phyloP scores from a whole-genome alignment of 2,329 filamentous ascomycete genomes.

The Elsinoe ampelina region DNA sequence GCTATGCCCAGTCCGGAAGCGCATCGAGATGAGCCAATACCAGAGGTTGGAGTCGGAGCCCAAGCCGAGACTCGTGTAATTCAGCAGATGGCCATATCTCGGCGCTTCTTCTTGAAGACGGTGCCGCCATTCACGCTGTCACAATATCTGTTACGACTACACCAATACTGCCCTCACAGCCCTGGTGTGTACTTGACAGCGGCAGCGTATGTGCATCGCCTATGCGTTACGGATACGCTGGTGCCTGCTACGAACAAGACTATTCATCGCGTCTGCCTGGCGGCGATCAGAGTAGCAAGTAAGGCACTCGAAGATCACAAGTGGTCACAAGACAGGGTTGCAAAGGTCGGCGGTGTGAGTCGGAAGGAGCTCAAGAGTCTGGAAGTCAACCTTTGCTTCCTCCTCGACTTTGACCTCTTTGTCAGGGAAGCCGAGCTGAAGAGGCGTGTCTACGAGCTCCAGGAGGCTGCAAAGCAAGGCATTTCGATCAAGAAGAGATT shows the following conservation, averaged over 20 bases:
- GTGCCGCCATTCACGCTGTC: constrained; percentile 73
- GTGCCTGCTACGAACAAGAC: constrained; percentile 77
- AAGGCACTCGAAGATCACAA: constrained; percentile 91
- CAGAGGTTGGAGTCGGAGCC: constrained; percentile 42
- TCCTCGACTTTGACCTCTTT: constrained; percentile 70
- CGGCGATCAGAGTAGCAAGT: constrained; percentile 77
- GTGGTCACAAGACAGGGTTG: constrained; percentile 74
- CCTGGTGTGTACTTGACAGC: constrained; percentile 88
- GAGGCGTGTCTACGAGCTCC: constrained; percentile 27
- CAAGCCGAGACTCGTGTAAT: constrained; percentile 63
- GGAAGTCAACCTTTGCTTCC: constrained; percentile 61
- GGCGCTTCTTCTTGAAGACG: constrained; percentile 87
- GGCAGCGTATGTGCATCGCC: constrained; percentile 74
- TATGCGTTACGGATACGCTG: constrained; percentile 64
- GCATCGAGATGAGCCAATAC: constrained; percentile 39
- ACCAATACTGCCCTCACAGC: constrained; percentile 87
- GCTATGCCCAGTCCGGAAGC: constrained; percentile 43
- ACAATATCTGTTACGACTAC: constrained; percentile 78
- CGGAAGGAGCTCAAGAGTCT: constrained; percentile 71
- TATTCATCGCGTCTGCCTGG: constrained; percentile 76
- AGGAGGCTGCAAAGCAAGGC: constrained; percentile 25
- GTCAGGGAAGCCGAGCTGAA: constrained; percentile 25
- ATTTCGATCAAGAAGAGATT: constrained; percentile 20
- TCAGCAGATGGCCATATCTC: constrained; percentile 76
- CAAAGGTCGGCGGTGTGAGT: constrained; percentile 80